Conservation (phyloP, 805 yeast genomes). For the Schwanniomyces occidentalis region DNA sequence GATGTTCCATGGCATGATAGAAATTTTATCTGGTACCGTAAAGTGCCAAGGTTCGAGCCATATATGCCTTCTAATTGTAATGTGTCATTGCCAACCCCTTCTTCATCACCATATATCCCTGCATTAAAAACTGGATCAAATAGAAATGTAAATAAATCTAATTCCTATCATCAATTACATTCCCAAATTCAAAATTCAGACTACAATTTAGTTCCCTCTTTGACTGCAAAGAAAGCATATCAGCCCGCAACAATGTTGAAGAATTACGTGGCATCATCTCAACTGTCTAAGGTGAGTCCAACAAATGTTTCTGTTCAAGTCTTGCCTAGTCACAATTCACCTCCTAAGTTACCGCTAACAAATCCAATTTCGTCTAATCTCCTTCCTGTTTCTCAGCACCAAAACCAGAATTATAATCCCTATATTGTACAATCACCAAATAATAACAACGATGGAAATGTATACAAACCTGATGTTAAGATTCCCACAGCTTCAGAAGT, state of each 20-base stretch:
- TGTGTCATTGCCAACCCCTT: conserved; percentile 3
- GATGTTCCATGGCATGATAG: conserved; percentile 43
- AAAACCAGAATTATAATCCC: too few relatives aligned
- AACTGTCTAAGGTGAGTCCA: too few relatives aligned
- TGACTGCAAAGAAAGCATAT: conserved; percentile 29
- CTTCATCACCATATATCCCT: conserved; percentile 18
- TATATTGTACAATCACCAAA: too few relatives aligned
- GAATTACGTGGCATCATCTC: conserved; percentile 12
- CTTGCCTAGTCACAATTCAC: too few relatives aligned
- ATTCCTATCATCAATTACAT: conserved; percentile 39
- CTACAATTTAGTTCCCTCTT: conserved; percentile 31
- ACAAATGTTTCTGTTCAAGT: too few relatives aligned
- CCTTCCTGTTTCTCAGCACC: too few relatives aligned
- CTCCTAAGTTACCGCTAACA: too few relatives aligned
- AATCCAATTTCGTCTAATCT: too few relatives aligned
- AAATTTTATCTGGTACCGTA: conserved; percentile 38
- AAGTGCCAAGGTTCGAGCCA: conserved; percentile 34
- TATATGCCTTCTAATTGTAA: conserved; percentile 12
- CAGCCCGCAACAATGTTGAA: conserved; percentile 37
- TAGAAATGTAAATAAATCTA: conserved; percentile 37
- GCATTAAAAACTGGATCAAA: conserved; percentile 35
- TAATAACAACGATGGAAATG: too few relatives aligned
- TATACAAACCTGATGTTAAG: too few relatives aligned
- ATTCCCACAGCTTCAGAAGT: too few relatives aligned
- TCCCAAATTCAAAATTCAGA: conserved; percentile 37